Conservation (phyloP, 169 alveolate species). For the Plasmodium knowlesi region DNA sequence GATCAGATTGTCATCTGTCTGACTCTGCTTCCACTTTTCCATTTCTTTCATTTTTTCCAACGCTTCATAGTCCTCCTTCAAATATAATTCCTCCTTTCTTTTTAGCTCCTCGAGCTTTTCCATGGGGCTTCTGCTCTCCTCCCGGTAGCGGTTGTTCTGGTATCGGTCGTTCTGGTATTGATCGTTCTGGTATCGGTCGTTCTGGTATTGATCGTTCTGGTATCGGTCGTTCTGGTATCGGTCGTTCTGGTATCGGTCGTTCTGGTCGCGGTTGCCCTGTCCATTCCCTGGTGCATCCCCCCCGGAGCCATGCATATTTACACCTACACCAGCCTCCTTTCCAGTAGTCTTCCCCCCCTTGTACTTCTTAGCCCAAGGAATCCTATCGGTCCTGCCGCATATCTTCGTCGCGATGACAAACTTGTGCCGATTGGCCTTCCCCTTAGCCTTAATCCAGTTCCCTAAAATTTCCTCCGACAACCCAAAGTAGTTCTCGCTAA, state of each 20-base stretch:
- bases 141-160: not conserved
- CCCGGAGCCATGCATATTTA: not conserved
- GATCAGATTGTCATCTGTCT: constrained; percentile 32
- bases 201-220: not conserved
- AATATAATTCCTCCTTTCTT: constrained; percentile 53
- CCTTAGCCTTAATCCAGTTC: constrained; percentile 79
- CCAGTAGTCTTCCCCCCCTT: not conserved
- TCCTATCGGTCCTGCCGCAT: constrained; percentile 78
- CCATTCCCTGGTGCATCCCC: not conserved
- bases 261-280: not conserved
- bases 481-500: constrained; percentile 78
- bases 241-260: not conserved
- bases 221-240: not conserved
- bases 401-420: constrained; percentile 85
- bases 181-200: not conserved
- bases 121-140: not conserved
- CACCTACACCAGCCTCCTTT: not conserved
- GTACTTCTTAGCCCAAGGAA: constrained; percentile 77
- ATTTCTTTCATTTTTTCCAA: constrained; percentile 17
- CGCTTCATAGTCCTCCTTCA: constrained; percentile 28
- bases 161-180: not conserved
- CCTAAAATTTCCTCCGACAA: constrained; percentile 82
- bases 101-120: constrained; percentile 34
- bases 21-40: not conserved
- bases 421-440: constrained; percentile 76